Evolutionary conservation across 164 flowering plant genomes (phyloP).

Genomic region (Piper betle): DNA sequence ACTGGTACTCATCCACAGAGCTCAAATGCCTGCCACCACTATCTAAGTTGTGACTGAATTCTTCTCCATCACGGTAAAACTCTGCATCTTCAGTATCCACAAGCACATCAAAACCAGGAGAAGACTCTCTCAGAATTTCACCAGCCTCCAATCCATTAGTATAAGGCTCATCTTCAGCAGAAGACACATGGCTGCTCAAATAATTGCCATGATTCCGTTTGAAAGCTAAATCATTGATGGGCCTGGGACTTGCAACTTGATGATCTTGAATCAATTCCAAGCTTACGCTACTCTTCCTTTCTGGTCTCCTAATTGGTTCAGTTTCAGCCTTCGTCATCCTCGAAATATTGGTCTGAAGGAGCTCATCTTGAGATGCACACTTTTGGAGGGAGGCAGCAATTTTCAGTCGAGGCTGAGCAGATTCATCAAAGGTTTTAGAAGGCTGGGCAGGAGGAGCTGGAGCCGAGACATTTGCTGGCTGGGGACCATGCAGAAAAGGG

Average conservation of each 20-base stretch:
- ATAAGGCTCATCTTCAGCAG: constrained; percentile 26
- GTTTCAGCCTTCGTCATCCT: constrained; percentile 12
- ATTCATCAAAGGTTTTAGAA: constrained; percentile 18
- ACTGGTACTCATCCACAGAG: constrained; percentile 27
- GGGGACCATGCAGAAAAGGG: constrained; percentile 42
- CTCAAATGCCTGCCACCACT: constrained; percentile 32
- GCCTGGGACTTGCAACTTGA: constrained; percentile 24
- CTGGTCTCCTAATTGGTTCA: constrained; percentile 13
- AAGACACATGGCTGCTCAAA: constrained; percentile 21
- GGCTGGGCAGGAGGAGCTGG: constrained; percentile 13
- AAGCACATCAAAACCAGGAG: constrained; percentile 72
- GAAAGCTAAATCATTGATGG: constrained; percentile 8
- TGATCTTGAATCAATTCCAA: constrained; percentile 8
- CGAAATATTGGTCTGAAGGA: constrained; percentile 16
- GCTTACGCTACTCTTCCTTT: constrained; percentile 9
- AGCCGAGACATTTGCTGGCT: constrained; percentile 17
- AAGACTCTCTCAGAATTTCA: constrained; percentile 34
- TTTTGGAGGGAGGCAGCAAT: constrained; percentile 24
- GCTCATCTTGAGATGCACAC: constrained; percentile 26
- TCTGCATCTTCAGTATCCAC: constrained; percentile 71
- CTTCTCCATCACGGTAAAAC: constrained; percentile 50
- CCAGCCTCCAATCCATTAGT: constrained; percentile 55
- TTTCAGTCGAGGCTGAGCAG: constrained; percentile 21
- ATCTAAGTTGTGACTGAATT: constrained; percentile 27
- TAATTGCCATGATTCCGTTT: constrained; percentile 26